Base-by-base conservation (phyloP, 129 eudicot species). In the Artemisia argyi region DNA sequence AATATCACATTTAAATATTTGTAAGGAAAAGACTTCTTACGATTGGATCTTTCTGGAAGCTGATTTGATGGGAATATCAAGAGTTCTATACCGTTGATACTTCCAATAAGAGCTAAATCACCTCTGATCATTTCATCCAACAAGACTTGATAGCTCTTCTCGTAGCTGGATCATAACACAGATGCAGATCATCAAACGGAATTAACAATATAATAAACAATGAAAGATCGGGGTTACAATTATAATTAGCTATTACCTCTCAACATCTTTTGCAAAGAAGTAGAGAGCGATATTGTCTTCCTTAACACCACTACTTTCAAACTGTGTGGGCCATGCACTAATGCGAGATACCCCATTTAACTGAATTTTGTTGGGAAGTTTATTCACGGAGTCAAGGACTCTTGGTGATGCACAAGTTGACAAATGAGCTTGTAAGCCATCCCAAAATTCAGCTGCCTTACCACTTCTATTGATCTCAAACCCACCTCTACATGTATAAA, bases 401-500 rank as follows among this genome's bases (percentile, higher is more conserved):
- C 72, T 90, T 46, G 93, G 81, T 22, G 97, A 88, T 60, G 96
- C 97, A 68, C 86, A 78, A 24, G 77, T 83, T 59, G 99, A 94
- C 65, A 90, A 65, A 87, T 94, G 97, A 56, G 96, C 99, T 79
- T 94, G 99, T 52, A 94, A 83, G 50, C 99, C 99, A 70, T 84
- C 88, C 86, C 91, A 84, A 6, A 66, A 53, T 18, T 81, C 84
- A 65, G 85, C 61, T 67, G 52, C 53, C 63, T 68, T 84, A 61
- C 96, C 89, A 66, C 79, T 80, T 81, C 87, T 87, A 70, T 56
- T 76, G 42, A 94, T 86, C 85, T 90, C 97, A 79, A 94, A 94
- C 80, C 85, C 75, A 26, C 99, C 99, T 60, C 99, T 94, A 83
- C 79, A 83, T 44, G 30, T 26, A 68, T 39, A 67, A 73, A 16